Base-by-base conservation (phyloP, 2,329 filamentous ascomycete species). In the Penicillium sp. region DNA sequence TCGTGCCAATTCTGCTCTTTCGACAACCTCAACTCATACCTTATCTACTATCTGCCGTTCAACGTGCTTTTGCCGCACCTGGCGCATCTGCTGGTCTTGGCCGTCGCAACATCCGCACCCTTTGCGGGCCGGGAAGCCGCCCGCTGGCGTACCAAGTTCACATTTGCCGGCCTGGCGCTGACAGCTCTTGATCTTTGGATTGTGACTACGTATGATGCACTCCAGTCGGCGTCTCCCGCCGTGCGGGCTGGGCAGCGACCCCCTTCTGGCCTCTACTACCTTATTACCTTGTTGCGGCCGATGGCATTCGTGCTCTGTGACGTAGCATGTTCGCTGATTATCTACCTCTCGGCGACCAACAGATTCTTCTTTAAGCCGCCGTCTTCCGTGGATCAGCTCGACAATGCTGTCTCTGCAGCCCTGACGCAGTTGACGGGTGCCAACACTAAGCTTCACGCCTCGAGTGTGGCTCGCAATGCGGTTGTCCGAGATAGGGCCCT, bases 281-380 rank as follows among this genome's bases (percentile, higher is more conserved):
- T 53, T 6, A 64, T 86, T 57, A 82, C 85, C 2, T 73, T 82
- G 1, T 76, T 81, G 47, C 85, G 94, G 2, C 80, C 81, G 27
- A 61, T 89, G 13, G 75, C 73, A 1, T 81, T 96, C 3, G 85
- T 85, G 0, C 59, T 77, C 0, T 77, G 90, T 20, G 86, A 97
- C 66, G 78, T 71, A 0, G 50, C 78, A 0, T 71, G 94, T 0
- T 89, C 84, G 0, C 79, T 76, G 46, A 69, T 87, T 4, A 76
- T 96, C 33, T 96, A 86, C 74, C 77, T 94, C 4, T 86, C 87
- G 2, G 83, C 84, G 14, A 96, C 94, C 4, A 87, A 92, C 65
- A 85, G 91, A 18, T 87, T 88, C 53, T 89, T 95, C 59, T 81
- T 84, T 20, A 75, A 78, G 42, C 82, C 85, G 13, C 80, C 82